Conservation (phyloP, 495 filamentous ascomycete genomes). For the Podospora didyma region DNA sequence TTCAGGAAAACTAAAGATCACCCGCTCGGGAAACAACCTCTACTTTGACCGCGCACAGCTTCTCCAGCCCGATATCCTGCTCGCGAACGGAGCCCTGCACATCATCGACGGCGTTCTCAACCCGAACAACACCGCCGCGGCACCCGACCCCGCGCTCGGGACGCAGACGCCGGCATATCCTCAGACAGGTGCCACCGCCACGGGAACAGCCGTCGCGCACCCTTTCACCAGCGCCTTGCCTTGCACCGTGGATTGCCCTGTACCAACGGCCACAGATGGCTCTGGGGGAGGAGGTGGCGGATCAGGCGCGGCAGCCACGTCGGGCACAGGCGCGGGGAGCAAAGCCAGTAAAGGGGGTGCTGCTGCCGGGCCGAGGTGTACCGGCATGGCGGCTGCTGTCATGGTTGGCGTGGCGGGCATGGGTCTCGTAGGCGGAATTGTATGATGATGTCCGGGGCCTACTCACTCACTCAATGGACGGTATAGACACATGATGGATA, state of each 20-base stretch:
- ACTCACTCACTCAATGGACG: neutral
- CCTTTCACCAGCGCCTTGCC: conserved; percentile 39
- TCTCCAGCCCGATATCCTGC: conserved; percentile 53
- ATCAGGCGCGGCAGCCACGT: neutral
- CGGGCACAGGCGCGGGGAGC: neutral
- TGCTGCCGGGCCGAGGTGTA: conserved; percentile 3
- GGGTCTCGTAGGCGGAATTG: conserved; percentile 1
- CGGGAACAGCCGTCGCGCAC: conserved; percentile 12
- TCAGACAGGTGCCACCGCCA: conserved; percentile 31
- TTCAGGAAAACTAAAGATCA: conserved; percentile 9
- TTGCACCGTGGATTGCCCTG: conserved; percentile 26
- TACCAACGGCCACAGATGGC: neutral
- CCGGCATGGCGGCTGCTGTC: neutral
- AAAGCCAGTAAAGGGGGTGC: neutral
- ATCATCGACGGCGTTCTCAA: conserved; percentile 61
- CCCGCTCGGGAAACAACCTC: conserved; percentile 19
- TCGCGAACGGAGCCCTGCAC: conserved; percentile 65
- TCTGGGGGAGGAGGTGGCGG: neutral
- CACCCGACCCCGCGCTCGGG: conserved; percentile 37
- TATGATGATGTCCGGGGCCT: neutral
- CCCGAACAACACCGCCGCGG: conserved; percentile 44
- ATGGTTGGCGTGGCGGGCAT: conserved; percentile 2
- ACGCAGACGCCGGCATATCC: conserved; percentile 45
- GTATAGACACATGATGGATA: too few relatives aligned
- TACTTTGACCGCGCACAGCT: conserved; percentile 51